Base-by-base conservation (phyloP, 2,329 filamentous ascomycete species). In the Fusarium chuoi region DNA sequence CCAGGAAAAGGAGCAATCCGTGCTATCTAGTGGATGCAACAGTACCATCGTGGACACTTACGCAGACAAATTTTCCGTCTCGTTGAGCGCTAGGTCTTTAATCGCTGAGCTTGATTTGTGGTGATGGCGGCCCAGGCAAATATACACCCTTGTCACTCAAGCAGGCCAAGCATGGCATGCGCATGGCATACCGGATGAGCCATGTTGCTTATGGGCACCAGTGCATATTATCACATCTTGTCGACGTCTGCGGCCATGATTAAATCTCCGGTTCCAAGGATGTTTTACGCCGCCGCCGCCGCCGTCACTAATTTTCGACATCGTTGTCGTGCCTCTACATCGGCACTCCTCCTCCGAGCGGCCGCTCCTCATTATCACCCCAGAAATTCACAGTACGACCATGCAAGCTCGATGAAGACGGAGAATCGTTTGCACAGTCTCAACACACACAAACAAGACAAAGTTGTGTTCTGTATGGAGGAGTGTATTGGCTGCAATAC, bases 1-100 rank as follows among this genome's bases (percentile, higher is more conserved):
- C 39, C 55, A 65, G 61, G 64, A 55, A 65, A 68, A 69, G 70
- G 71, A 63, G 28, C 52, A 68, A 54, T 54, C 60, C 63, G 76
- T 73, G 74, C 77, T 68, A 66, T 66, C 67, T 71, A 60, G 66
- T 48, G 69, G 70, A 75, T 81, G 78, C 66, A 69, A 81, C 79
- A 71, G 75, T 80, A 71, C 65, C 78, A 79, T 81, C 78, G 77
- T 76, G 76, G 75, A 78, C 73, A 58, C 76, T 79, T 78, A 76
- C 68, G 74, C 59, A 56, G 52, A 73, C 49, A 73, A 63, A 75
- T 75, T 76, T 75, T 73, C 68, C 74, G 68, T 65, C 42, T 51
- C 59, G 39, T 42, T 68, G 49, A 66, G 46, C 38, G 44, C 60
- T 71, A 66, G 67, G 58, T 73, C 70, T 62, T 48, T n/a, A 65